Evolutionary conservation across 164 flowering plant species (phyloP), one percentile per base, ranked within the genome.

Genomic region (Dillenia suffruticosa): DNA sequence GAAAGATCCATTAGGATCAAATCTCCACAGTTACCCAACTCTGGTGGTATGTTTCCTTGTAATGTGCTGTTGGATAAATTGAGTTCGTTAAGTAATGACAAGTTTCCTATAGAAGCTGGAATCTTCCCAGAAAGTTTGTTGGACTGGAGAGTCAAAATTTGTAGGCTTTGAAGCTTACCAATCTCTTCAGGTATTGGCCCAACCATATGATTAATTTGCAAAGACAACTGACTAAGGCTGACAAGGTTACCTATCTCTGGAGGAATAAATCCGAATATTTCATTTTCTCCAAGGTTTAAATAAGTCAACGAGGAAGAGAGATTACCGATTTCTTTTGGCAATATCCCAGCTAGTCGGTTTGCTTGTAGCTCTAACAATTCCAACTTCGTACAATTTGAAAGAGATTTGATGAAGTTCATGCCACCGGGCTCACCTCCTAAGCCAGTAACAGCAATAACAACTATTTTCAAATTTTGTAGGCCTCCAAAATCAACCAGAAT

Each of bases 121-220:
- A 51, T 51, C 15, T 51, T 9, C 16, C 54, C 54, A 51, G 1
- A 15, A 13, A 51, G n/a, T 13, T 7, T n/a, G 16, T 50, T 50
- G 13, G 8, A 19, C 9, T 17, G 11, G 9, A 52, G 19, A 11
- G 16, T 8, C 13, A 51, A 7, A 8, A 9, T 7, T 51, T 51
- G 54, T 9, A 53, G 12, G 5, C 17, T 53, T 22, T 17, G 2
- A 53, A 63, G 15, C 46, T 68, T 13, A 26, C 47, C 26, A 57
- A 53, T 12, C 32, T 22, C 56, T 32, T 9, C 46, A 13, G 67
- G 63, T 17, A 68, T 63, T 15, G 10, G 24, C 12, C 71, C 62
- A 43, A 10, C 24, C 12, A 67, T 44, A 9, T 0, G 13, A 55
- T 67, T 67, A 8, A 49, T 24, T 0, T 12, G 1, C 14, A 61